Base-by-base conservation (phyloP, 2,329 filamentous ascomycete genomes). In the Ophiostoma ips region DNA sequence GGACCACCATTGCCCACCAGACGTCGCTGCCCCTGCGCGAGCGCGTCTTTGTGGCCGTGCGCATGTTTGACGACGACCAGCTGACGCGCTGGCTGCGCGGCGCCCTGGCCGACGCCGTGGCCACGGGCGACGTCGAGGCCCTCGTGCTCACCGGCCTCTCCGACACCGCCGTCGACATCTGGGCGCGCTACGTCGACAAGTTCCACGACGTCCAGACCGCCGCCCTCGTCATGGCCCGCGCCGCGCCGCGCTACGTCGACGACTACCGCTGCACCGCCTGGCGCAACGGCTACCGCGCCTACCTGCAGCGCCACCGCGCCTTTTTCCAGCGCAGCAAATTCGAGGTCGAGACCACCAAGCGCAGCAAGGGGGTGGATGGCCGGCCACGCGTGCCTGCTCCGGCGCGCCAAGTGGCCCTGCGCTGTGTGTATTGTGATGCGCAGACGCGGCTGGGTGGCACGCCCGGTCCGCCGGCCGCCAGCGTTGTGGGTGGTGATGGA, bases 131-230 rank as follows among this genome's bases (percentile, higher is more conserved):
- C 58, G 76, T 89, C 46, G 83, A 88, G 63, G 86, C 81, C 31
- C 77, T 92, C 37, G 76, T 88, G 3, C 73, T 94, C 12, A 86
- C 84, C 0, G 87, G 87, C 35, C 81, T 94, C 53, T 81, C 79
- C 3, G 83, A 87, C 56, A 70, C 71, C 49, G 72, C 83, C 48
- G 79, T 89, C 52, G 83, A 88, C 60, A 77, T 92, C 16, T 76
- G 90, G 53, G 82, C 84, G 53, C 77, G 78, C 47, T 87, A 88
- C 63, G 75, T 92, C 43, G 73, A 81, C 57, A 83, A 83, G 57
- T 87, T 83, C 62, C 74, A 80, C 60, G 86, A 90, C 62, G 73
- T 86, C 21, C 87, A 94, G 65, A 88, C 85, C 1, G 83, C 85
- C 2, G 82, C 84, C 0, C 71, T 92, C 2, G 76, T 87, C 53